These are phyloP conservation scores for Ogataea neopini DNA, from an alignment of 805 yeast species.

Conservation along the genomic window DNA sequence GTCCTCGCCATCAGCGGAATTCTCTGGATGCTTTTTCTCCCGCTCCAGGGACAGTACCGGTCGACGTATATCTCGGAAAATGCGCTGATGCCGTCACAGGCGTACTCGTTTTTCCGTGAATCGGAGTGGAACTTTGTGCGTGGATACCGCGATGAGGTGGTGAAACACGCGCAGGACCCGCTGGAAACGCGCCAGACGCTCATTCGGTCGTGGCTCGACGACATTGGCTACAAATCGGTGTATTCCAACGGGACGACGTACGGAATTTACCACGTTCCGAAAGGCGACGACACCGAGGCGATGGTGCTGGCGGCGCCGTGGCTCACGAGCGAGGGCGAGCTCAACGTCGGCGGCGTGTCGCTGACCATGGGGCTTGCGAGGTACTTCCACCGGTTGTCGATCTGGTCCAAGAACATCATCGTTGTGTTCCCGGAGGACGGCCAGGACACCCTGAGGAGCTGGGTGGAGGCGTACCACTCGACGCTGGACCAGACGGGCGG, in stretches of 20 bases:
- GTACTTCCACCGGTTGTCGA: slow-evolving; percentile 80
- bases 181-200: slow-evolving; percentile 43
- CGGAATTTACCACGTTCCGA: slow-evolving; percentile 85
- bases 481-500: slow-evolving; percentile 88
- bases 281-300: slow-evolving; percentile 96
- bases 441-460: slow-evolving; percentile 65
- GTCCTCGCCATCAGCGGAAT: slow-evolving; percentile 48
- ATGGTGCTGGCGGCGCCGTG: slow-evolving; percentile 91
- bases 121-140: slow-evolving; percentile 91
- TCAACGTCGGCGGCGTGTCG: slow-evolving; percentile 80
- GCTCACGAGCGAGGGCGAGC: slow-evolving; percentile 61
- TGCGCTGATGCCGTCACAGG: slow-evolving; percentile 97
- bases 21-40: slow-evolving; percentile 62
- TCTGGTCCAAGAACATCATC: slow-evolving; percentile 94
- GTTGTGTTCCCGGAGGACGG: slow-evolving; percentile 79
- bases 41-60: slow-evolving; percentile 80
- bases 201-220: slow-evolving; percentile 61
- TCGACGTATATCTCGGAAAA: slow-evolving; percentile 89
- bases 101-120: slow-evolving; percentile 86
- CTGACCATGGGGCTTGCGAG: slow-evolving; percentile 71
- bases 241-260: slow-evolving; percentile 50
- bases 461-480: slow-evolving; percentile 95
- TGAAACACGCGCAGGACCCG: slow-evolving; percentile 37
- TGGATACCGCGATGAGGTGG: slow-evolving; percentile 71
- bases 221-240: slow-evolving; percentile 70